A percentile compares a stretch with the other conserved stretches of the same genome.
These are phyloP conservation scores for Trichoderma semiorbis DNA, from an alignment of 2,329 filamentous ascomycete species.

Conservation along the genomic window DNA sequence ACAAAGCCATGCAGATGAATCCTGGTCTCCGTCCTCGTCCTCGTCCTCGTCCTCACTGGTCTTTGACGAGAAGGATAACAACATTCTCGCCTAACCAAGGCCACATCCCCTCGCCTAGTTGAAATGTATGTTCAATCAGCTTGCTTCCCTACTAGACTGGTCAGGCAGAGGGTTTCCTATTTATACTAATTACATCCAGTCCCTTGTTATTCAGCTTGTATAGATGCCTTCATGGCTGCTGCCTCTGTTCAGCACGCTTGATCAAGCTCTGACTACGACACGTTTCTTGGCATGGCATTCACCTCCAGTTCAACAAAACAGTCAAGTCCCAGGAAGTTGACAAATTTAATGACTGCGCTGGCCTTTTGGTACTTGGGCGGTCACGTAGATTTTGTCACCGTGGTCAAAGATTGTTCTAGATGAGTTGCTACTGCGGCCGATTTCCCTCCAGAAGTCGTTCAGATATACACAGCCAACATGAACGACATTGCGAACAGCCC, in stretches of 20 bases:
- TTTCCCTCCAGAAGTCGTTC: conserved; percentile 50
- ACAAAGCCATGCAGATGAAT: background rate
- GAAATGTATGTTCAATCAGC: background rate
- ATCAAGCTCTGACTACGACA: conserved; percentile 50
- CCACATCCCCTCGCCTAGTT: background rate
- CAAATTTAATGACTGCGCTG: conserved; percentile 39
- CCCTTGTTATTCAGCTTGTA: background rate
- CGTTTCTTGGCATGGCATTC: conserved; percentile 44
- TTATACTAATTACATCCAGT: background rate
- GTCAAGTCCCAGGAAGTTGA: conserved; percentile 57
- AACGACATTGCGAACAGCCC: conserved; percentile 35
- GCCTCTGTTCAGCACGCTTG: background rate
- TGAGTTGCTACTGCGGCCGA: conserved; percentile 59
- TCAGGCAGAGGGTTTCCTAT: background rate
- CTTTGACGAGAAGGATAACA: background rate
- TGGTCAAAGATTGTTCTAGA: conserved; percentile 45
- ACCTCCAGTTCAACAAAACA: conserved; percentile 58
- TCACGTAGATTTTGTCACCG: conserved; percentile 60
- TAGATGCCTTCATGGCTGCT: background rate
- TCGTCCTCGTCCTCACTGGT: background rate
- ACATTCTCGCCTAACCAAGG: background rate
- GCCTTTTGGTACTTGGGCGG: conserved; percentile 54
- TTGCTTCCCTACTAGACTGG: background rate
- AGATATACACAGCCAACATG: conserved; percentile 50
- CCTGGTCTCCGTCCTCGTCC: too few relatives aligned